These are phyloP conservation scores for Keithomyces neogunnii DNA, from an alignment of 2,329 filamentous ascomycete genomes.

Conservation along the genomic window DNA sequence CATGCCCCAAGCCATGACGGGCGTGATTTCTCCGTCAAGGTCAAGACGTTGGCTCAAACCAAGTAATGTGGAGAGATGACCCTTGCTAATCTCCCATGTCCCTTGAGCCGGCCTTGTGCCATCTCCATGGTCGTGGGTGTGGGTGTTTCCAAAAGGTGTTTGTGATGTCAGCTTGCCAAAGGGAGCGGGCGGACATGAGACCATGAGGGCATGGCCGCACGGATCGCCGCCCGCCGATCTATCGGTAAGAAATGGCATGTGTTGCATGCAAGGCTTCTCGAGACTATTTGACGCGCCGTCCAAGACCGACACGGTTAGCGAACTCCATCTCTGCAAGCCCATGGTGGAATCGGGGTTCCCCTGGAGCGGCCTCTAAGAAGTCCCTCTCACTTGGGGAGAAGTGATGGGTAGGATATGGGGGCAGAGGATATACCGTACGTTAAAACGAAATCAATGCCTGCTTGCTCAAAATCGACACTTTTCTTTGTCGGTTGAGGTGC, in stretches of 20 bases:
- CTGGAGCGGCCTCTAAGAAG: neutral
- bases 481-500: conserved; percentile 21
- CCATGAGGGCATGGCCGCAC: conserved; percentile 90
- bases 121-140: conserved; percentile 24
- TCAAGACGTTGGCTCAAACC: conserved; percentile 77
- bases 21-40: conserved; percentile 84
- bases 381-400: conserved; percentile 44
- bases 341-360: conserved; percentile 9
- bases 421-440: conserved; percentile 60
- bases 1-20: conserved; percentile 89
- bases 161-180: conserved; percentile 40
- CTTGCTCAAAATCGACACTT: conserved; percentile 65
- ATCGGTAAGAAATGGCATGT: conserved; percentile 71
- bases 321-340: conserved; percentile 16
- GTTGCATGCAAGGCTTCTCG: conserved; percentile 88
- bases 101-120: conserved; percentile 44
- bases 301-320: conserved; percentile 35
- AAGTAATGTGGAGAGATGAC: conserved; percentile 71
- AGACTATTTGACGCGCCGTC: conserved; percentile 51
- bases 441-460: conserved; percentile 84
- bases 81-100: conserved; percentile 71
- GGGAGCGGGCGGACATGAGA: conserved; percentile 70
- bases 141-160: conserved; percentile 42
- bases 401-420: conserved; percentile 58
- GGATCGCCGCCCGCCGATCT: conserved; percentile 52